phyloP scores from a whole-genome alignment of 2,329 filamentous ascomycete species.

The Diaporthe sp. region DNA sequence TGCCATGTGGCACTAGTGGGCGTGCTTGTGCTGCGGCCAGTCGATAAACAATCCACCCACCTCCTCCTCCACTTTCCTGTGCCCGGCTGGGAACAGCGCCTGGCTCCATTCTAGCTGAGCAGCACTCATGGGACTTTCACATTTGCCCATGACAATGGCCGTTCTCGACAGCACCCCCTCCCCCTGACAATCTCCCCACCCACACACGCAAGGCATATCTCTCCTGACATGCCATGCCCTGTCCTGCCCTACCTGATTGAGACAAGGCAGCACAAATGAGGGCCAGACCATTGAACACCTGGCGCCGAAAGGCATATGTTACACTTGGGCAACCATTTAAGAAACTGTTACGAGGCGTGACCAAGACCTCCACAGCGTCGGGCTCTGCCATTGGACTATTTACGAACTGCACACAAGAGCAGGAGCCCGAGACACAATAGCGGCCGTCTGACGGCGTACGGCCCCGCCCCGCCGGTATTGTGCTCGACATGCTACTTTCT shows the following conservation, averaged over 20 bases:
- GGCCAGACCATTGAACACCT: conserved; percentile 19
- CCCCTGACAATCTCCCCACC: neutral
- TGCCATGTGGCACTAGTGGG: conserved; percentile 19
- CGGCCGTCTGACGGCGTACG: conserved; percentile 24
- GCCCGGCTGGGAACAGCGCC: conserved; percentile 19
- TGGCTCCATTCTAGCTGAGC: conserved; percentile 18
- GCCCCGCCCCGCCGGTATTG: conserved; percentile 26
- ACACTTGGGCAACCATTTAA: conserved; percentile 5
- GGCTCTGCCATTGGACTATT: conserved; percentile 7
- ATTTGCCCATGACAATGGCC: neutral
- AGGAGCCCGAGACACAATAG: conserved; percentile 25
- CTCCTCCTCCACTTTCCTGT: neutral
- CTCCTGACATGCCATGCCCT: neutral
- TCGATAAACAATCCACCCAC: conserved; percentile 18
- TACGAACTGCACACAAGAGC: conserved; percentile 11
- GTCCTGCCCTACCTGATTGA: neutral
- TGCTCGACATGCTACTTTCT: neutral
- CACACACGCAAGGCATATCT: neutral
- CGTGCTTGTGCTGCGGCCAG: conserved; percentile 12
- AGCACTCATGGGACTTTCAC: neutral
- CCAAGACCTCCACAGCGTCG: conserved; percentile 5
- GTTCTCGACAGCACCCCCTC: neutral
- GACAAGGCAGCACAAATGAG: conserved; percentile 13
- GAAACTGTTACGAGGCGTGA: conserved; percentile 9
- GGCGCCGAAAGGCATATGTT: conserved; percentile 6